Percentiles rank a stretch among this genome's conserved stretches.
These are phyloP conservation scores for Pittosporum tobira DNA, from an alignment of 129 eudicot species.

Conservation along the genomic window DNA sequence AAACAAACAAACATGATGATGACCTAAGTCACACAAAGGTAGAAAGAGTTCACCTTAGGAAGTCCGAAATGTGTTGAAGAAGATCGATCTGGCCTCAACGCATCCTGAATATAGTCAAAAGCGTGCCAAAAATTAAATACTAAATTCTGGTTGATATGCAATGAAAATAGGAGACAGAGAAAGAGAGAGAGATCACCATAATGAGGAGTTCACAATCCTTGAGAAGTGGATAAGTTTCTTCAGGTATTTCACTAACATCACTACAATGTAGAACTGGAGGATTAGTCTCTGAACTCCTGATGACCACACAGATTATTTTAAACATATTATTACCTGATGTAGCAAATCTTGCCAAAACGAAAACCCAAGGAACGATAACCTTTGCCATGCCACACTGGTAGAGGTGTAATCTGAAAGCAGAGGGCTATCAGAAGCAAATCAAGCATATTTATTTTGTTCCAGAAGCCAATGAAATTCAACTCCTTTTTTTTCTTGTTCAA, in stretches of 20 bases:
- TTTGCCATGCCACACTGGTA: slow-evolving; percentile 98
- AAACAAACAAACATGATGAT: background rate
- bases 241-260: slow-evolving; percentile 94
- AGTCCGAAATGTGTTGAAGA: slow-evolving; percentile 97
- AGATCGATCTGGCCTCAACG: slow-evolving; percentile 85
- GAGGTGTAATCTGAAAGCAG: slow-evolving; percentile 63
- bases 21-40: background rate
- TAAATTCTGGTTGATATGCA: background rate
- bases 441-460: background rate
- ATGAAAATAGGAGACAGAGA: slow-evolving; percentile 1
- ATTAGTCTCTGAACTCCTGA: slow-evolving; percentile 7
- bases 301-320: background rate
- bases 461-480: background rate
- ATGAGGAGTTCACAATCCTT: slow-evolving; percentile 84
- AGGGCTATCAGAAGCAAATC: background rate
- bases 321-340: slow-evolving; percentile 61
- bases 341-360: slow-evolving; percentile 88
- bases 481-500: no score
- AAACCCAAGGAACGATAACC: slow-evolving; percentile 86
- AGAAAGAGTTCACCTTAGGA: slow-evolving; percentile 50
- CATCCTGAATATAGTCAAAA: slow-evolving; percentile 45
- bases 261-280: slow-evolving; percentile 32
- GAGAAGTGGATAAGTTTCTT: slow-evolving; percentile 86
- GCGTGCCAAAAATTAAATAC: background rate
- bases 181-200: slow-evolving; percentile 36